Base-by-base conservation (phyloP, 2,329 filamentous ascomycete species). In the Phaeomoniella chlamydospora region DNA sequence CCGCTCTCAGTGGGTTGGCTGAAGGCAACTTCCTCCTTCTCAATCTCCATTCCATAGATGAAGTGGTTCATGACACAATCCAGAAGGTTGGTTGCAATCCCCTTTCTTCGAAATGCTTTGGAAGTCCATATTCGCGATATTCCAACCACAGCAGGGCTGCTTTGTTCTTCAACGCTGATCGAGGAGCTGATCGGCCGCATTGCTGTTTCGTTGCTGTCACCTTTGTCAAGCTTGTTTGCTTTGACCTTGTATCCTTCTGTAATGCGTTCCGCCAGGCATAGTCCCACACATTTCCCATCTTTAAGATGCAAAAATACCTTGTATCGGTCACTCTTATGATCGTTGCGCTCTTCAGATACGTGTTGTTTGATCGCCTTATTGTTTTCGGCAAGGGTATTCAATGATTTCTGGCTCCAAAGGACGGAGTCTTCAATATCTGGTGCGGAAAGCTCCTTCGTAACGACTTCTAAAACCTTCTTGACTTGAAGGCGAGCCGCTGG, bases 61-160 rank as follows among this genome's bases (percentile, higher is more conserved):
- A 74, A 74, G 45, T 68, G 64, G 39, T 56, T 60, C 37, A 67
- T 58, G 15, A 70, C 68, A 37, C 61, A 65, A 40, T 78, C 69
- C 13, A 79, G 51, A 32, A 80, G 53, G 37, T 63, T 61, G 36
- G 64, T 64, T 3, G 73, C 75, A 36, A 77, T 65, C 5, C 72
- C 71, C 43, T 67, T 64, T 30, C 68, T 57, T 18, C 74, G 64
- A 39, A 70, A 67, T 2, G 64, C 59, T 4, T 61, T 64, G 5
- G 69, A 72, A 0, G 72, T 74, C 76, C 76, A 80, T 44, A 80
- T 74, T 18, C 76, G 65, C 15, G 74, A 76, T 16, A 80, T 67
- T 13, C 74, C 72, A 37, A 78, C 60, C n/a, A 69, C 58, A 2
- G 68, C 72, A 2, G 61, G 54, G n/a, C 18, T 41, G 4, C 57